Conservation (phyloP, 2,329 filamentous ascomycete genomes). For the Trichoderma pleuroti region DNA sequence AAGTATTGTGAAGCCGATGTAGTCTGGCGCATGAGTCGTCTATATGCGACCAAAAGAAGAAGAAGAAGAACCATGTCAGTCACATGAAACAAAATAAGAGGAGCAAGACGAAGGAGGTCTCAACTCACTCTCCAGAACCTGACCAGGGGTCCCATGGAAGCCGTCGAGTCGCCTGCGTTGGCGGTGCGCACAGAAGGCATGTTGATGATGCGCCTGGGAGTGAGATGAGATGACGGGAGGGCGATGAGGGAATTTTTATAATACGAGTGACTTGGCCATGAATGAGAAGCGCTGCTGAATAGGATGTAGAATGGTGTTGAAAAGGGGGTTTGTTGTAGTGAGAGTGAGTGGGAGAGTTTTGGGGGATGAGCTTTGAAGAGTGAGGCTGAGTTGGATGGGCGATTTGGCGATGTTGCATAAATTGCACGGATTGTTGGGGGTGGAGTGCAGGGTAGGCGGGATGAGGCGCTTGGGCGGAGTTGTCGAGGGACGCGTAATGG, state of each 20-base stretch:
- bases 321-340: background rate
- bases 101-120: background rate
- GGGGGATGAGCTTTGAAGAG: background rate
- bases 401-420: background rate
- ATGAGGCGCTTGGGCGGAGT: background rate
- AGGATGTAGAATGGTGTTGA: background rate
- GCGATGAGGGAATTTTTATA: background rate
- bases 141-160: conserved; percentile 31
- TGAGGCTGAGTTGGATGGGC: background rate
- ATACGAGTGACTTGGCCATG: background rate
- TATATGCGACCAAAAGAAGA: conserved; percentile 32
- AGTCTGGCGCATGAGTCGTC: conserved; percentile 85
- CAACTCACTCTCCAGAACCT: conserved; percentile 47
- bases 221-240: background rate
- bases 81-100: background rate
- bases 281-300: background rate
- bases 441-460: background rate
- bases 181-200: conserved; percentile 28
- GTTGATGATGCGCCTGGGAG: conserved; percentile 19
- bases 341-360: background rate
- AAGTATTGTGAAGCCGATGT: conserved; percentile 73
- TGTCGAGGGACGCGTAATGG: background rate
- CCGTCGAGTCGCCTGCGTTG: conserved; percentile 21
- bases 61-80: background rate
- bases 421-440: background rate